These are phyloP conservation scores for Erysiphe pisi DNA, from an alignment of 2,329 filamentous ascomycete genomes.

Conservation along the genomic window DNA sequence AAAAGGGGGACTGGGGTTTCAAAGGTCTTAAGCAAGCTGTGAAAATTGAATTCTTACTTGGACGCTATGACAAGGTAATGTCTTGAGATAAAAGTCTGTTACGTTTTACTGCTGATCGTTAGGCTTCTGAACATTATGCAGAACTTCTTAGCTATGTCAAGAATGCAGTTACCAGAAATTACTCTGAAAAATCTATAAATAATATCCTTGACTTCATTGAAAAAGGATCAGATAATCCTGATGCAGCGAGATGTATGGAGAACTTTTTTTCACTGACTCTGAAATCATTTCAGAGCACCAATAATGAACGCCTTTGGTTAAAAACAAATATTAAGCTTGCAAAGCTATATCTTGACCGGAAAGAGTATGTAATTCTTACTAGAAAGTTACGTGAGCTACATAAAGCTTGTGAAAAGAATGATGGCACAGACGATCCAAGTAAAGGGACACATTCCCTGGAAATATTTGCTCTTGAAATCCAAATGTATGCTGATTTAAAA, in stretches of 20 bases:
- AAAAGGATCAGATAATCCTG: slow-evolving; percentile 66
- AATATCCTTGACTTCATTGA: slow-evolving; percentile 98
- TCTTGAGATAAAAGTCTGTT: background rate
- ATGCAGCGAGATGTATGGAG: slow-evolving; percentile 74
- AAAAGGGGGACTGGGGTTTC: slow-evolving; percentile 98
- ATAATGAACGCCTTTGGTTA: slow-evolving; percentile 93
- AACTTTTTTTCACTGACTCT: slow-evolving; percentile 91
- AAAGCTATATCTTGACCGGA: slow-evolving; percentile 79
- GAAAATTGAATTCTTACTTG: slow-evolving; percentile 90
- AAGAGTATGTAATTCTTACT: slow-evolving; percentile 68
- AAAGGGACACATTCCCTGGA: slow-evolving; percentile 96
- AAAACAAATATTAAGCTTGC: slow-evolving; percentile 98
- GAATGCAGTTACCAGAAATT: slow-evolving; percentile 91
- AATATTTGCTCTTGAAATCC: slow-evolving; percentile 93
- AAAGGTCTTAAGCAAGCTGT: slow-evolving; percentile 97
- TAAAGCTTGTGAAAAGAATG: slow-evolving; percentile 72
- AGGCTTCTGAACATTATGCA: slow-evolving; percentile 86
- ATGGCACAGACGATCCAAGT: slow-evolving; percentile 80
- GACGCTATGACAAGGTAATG: slow-evolving; percentile 66
- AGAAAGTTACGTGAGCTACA: slow-evolving; percentile 84
- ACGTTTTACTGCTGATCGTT: slow-evolving; percentile 12
- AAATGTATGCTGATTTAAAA: slow-evolving; percentile 94
- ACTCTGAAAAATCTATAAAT: slow-evolving; percentile 98
- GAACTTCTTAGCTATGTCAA: slow-evolving; percentile 97
- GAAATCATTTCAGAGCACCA: slow-evolving; percentile 89